A percentile compares a stretch with the other conserved stretches of the same genome.
Conservation (phyloP, 2,329 filamentous ascomycete genomes). For the Byssoonygena ceratinophila region DNA sequence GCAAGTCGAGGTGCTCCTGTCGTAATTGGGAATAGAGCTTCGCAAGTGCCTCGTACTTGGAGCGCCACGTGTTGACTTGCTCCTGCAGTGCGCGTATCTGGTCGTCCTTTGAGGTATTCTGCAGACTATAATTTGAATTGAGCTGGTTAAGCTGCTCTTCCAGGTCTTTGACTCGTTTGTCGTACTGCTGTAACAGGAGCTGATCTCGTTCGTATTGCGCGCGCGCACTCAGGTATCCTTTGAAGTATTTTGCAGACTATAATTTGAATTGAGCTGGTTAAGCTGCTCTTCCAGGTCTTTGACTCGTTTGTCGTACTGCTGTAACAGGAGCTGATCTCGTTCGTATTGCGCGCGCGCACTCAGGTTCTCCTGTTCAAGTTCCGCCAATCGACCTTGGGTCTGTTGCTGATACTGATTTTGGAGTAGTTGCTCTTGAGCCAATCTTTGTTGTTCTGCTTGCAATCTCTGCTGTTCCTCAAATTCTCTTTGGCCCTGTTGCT, state of each 20-base stretch:
- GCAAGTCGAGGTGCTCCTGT: slow-evolving; percentile 84
- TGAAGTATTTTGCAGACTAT: slow-evolving; percentile 72
- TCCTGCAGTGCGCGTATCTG: slow-evolving; percentile 88
- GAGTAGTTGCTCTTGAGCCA: slow-evolving; percentile 82
- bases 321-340: slow-evolving; percentile 90
- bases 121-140: slow-evolving; percentile 71
- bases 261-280: slow-evolving; percentile 67
- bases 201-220: slow-evolving; percentile 97
- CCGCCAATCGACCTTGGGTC: slow-evolving; percentile 88
- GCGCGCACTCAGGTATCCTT: slow-evolving; percentile 84
- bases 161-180: slow-evolving; percentile 82
- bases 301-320: slow-evolving; percentile 91
- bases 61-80: slow-evolving; percentile 94
- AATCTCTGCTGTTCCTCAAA: slow-evolving; percentile 90
- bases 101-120: slow-evolving; percentile 81
- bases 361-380: slow-evolving; percentile 88
- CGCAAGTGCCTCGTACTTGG: slow-evolving; percentile 91
- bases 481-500: slow-evolving; percentile 78
- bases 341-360: slow-evolving; percentile 92
- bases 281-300: slow-evolving; percentile 87
- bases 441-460: slow-evolving; percentile 76
- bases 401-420: slow-evolving; percentile 85
- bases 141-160: slow-evolving; percentile 78
- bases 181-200: slow-evolving; percentile 92
- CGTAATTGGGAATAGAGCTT: slow-evolving; percentile 95